These are phyloP conservation scores for Xerocomellus dryophilus DNA, from an alignment of 768 basidiomycete genomes.

Conservation along the genomic window DNA sequence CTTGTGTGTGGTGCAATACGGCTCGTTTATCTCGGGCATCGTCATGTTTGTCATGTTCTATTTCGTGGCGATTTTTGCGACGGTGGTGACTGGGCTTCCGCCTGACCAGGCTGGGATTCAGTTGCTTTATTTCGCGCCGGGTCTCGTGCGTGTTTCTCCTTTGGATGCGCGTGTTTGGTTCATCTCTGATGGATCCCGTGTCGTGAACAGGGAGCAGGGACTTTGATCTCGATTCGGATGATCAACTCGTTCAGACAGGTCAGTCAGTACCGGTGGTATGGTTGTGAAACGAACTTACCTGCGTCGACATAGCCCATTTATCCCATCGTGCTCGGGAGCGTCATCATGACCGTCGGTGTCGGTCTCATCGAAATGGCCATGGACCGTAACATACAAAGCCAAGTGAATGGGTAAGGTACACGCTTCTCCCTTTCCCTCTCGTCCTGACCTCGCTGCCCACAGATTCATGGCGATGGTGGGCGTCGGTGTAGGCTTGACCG, in stretches of 20 bases:
- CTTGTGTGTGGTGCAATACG: constrained; percentile 38
- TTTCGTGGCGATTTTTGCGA: constrained; percentile 52
- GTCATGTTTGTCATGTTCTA: constrained; percentile 54
- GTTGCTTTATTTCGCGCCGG: constrained; percentile 52
- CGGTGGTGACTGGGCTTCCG: constrained; percentile 41
- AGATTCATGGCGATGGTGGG: constrained; percentile 48
- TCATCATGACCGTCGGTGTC: constrained; percentile 38
- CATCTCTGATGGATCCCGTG: neutral
- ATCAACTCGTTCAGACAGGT: constrained; percentile 39
- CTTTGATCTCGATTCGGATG: constrained; percentile 33
- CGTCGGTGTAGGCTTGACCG: constrained; percentile 40
- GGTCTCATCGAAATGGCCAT: constrained; percentile 45
- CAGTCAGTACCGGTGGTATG: neutral
- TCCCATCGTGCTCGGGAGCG: constrained; percentile 39
- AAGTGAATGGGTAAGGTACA: constrained; percentile 35
- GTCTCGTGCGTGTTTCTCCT: constrained; percentile 34
- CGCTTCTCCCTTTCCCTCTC: neutral
- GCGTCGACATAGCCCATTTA: constrained; percentile 35
- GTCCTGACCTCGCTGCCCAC: neutral
- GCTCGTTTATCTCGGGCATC: constrained; percentile 42
- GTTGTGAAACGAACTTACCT: neutral
- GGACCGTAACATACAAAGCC: constrained; percentile 32
- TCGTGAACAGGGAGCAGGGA: constrained; percentile 37
- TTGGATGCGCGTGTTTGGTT: neutral
- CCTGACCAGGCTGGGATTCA: constrained; percentile 44